Evolutionary conservation across 176 grass and related monocot genomes (phyloP).

Genomic region (Carex cristatella): DNA sequence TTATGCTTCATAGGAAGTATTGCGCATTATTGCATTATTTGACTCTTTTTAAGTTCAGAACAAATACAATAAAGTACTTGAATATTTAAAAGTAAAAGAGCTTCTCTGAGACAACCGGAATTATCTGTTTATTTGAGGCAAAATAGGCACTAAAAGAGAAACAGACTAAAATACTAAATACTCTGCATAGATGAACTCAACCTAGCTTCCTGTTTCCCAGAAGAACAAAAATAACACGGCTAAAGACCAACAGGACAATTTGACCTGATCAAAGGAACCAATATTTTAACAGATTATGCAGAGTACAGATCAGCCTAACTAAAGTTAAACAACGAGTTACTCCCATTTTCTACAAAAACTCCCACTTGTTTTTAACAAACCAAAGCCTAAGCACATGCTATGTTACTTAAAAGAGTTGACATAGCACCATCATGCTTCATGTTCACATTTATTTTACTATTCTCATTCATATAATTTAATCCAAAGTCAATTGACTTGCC

Average conservation of each 20-base stretch:
- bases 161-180: background rate
- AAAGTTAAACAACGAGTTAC: background rate
- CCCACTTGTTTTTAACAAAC: background rate
- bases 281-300: background rate
- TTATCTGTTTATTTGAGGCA: background rate
- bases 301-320: background rate
- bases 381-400: constrained; percentile 31
- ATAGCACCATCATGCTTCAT: constrained; percentile 2
- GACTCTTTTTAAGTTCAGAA: background rate
- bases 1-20: background rate
- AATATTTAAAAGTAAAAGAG: background rate
- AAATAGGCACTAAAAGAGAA: background rate
- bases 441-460: constrained; percentile 14
- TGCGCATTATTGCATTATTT: background rate
- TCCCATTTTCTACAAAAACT: background rate
- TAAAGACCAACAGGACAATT: background rate
- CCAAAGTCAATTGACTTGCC: constrained; percentile 16
- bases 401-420: constrained; percentile 14
- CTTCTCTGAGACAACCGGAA: background rate
- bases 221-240: background rate
- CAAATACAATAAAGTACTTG: background rate
- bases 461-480: constrained; percentile 15
- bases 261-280: background rate
- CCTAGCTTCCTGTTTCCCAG: background rate
- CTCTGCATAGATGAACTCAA: background rate